Evolutionary conservation across 371 early-diverging fungal genomes (phyloP), one percentile per base, ranked within the genome.

Genomic region (Lichtheimia corymbifera): DNA sequence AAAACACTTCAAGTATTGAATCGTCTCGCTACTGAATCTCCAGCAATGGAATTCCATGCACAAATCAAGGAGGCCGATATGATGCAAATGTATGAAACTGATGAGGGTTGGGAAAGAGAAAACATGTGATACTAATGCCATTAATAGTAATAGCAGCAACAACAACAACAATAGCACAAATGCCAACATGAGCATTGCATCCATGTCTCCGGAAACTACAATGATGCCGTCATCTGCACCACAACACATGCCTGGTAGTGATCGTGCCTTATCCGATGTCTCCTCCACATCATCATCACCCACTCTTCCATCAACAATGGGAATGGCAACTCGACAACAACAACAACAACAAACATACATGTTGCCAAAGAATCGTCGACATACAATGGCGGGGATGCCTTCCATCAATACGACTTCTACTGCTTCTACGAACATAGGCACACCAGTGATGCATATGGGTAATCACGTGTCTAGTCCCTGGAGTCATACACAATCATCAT

Each of bases 21-120:
- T 28, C 62, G 58, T 9, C 51, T 79, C 2, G 64, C 74, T 1
- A 22, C 53, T 13, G 58, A 67, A 24, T 73, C 79, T 9, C 73
- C 79, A 11, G 71, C 73, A 9, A 47, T 63, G 11, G 73, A 71
- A 49, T 62, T 73, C 55, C 61, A 68, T n/a, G 53, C 64, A 2
- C 56, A 50, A 17, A 55, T 59, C 54, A 70, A 58, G 60, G 72
- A 65, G 24, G 66, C 59, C 35, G 69, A 66, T 49, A 62, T 71
- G 43, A 61, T 60, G 41, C 68, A 62, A 27, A 28, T 63, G 53
- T 67, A 63, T 52, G 70, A 63, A 17, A 61, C 47, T 27, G 47
- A 67, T 52, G 63, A 50, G n/a, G 61, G 55, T 13, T 0, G 35
- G 35, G 11, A 1, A 11, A 35, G 9, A 35, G 2, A 11, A 35